Base-by-base conservation (phyloP, 2,329 filamentous ascomycete species). In the Ascochyta koolunga region DNA sequence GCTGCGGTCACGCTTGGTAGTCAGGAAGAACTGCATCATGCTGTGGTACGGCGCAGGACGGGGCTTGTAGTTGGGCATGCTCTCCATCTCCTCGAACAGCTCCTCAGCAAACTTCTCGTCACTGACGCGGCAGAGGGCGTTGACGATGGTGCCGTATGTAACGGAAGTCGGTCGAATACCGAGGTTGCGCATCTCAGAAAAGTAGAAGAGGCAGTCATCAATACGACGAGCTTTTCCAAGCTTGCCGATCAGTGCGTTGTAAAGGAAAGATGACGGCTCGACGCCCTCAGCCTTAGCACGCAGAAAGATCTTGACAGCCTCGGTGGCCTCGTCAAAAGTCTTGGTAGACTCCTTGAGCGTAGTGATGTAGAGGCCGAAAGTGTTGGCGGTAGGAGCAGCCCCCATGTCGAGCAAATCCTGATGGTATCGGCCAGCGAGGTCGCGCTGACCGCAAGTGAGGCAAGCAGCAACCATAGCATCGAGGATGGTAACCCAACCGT, bases 21-120 rank as follows among this genome's bases (percentile, higher is more conserved):
- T 96, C 64, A 98, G 82, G 85, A 98, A 99, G 80, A 96, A 98
- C 74, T 99, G 95, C 86, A 99, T 99, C 87, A 99, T 90, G 77
- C 91, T 96, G 82, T 99, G 97, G 83, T 99, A 99, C 0, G 95
- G 95, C 21, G 95, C 95, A 22, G 95, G 93, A 9, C 95, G 89
- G 35, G 95, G 91, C 82, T 97, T 98, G 85, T 99, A 99, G 80
- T 99, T 99, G 52, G 92, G 89, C 89, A 96, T 96, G 40, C 89
- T 86, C 80, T 99, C 95, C 95, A 99, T 99, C 80, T 99, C 95
- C 71, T 98, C 92, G 71, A 99, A 99, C 66, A 98, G 86, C 77
- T 98, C 92, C 71, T 97, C 95, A 24, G 95, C 95, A 73, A 97
- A 96, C 71, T 93, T 96, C 79, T 98, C 93, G 66, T 99, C 95